Base-by-base conservation (phyloP, 805 yeast genomes). In the Metschnikowia amazonensis region DNA sequence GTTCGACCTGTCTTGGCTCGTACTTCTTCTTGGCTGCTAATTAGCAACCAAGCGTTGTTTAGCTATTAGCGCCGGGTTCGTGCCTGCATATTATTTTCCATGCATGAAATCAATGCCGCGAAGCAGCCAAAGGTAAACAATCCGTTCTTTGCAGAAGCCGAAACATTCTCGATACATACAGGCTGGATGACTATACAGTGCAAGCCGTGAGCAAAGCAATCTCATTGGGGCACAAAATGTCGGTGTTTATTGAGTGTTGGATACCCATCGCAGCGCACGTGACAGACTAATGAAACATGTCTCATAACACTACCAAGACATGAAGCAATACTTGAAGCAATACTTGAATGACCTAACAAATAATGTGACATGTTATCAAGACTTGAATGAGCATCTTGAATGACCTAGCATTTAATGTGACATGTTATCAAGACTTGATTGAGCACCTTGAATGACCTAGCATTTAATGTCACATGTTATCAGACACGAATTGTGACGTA, bases 111-210 rank as follows among this genome's bases (percentile, higher is more conserved):
- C 38, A 21, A 9, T 37, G 41, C 41, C 41, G 41, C 41, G 41
- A 20, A 37, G 33, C 41, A 37, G 33, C 10, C 23, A 37, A 37
- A 37, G 24, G 33, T 37, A 37, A 37, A 37, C 41, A 37, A 25
- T 18, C 32, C 33, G 41, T 28, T 37, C 24, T 5, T 27, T 20
- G 41, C 41, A 37, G 41, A n/a, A 20, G 18, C 33, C 33, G 24
- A 37, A 20, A 37, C 32, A 37, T 28, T 27, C 41, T 37, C 33
- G 33, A 8, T 20, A 18, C 33, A 27, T 37, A 16, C 38, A 35
- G 38, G 29, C 29, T 8, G 29, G 16, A 24, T 24, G 20, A 24
- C 29, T 20, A 23, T 10, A 35, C n/a, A 10, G 20, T 10, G 20
- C 20, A 20, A 14, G 7, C 10, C 5, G 5, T 10, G 24, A 16